These are phyloP conservation scores for Kwoniella sp. DNA, from an alignment of 768 basidiomycete genomes.

Conservation along the genomic window DNA sequence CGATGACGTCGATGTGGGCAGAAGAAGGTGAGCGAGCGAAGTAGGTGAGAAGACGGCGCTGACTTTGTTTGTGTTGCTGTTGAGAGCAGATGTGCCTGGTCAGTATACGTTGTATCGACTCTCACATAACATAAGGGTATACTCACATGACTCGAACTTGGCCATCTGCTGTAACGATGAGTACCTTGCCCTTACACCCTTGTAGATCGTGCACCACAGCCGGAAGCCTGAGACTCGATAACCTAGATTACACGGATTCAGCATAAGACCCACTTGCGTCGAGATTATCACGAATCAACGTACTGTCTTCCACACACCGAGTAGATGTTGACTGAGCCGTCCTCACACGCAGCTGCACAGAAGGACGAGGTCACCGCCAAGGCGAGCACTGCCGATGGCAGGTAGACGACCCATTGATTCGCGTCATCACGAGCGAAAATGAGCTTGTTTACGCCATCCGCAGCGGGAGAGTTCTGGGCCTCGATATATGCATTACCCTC, in stretches of 20 bases:
- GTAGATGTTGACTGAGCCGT: conserved; percentile 81
- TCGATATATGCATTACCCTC: conserved; percentile 64
- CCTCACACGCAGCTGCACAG: conserved; percentile 75
- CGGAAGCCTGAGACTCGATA: conserved; percentile 74
- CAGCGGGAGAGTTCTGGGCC: conserved; percentile 72
- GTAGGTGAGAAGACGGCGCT: conserved; percentile 67
- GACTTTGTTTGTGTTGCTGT: conserved; percentile 75
- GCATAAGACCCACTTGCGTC: background rate
- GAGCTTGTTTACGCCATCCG: conserved; percentile 66
- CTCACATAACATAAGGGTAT: background rate
- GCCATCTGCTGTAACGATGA: conserved; percentile 73
- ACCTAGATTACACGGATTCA: conserved; percentile 57
- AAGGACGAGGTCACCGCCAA: conserved; percentile 68
- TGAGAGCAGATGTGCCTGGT: background rate
- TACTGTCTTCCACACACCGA: conserved; percentile 81
- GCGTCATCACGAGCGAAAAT: conserved; percentile 63
- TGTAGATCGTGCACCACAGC: conserved; percentile 71
- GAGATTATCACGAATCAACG: conserved; percentile 33
- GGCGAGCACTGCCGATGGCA: conserved; percentile 71
- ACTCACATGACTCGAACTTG: conserved; percentile 7
- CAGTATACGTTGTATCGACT: too few relatives aligned
- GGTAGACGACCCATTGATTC: conserved; percentile 86
- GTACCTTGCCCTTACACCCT: conserved; percentile 65
- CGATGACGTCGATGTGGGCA: conserved; percentile 28
- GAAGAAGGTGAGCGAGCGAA: conserved; percentile 66